Base-by-base conservation (phyloP, 768 basidiomycete species). In the Panaeolus papilionaceus region DNA sequence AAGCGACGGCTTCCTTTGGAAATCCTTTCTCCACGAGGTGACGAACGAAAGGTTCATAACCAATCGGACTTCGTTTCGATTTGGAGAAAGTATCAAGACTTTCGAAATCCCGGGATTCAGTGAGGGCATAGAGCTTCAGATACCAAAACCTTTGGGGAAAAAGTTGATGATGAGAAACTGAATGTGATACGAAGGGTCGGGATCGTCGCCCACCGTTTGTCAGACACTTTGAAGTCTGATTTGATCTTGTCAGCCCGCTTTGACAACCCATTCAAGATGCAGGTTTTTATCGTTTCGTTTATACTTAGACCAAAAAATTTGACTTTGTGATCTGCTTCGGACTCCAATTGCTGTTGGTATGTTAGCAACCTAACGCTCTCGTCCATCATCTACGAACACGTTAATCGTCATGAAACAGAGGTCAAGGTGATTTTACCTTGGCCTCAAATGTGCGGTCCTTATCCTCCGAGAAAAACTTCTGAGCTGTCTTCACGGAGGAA, bases 391-490 rank as follows among this genome's bases (percentile, higher is more conserved):
- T 99, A 38, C 9, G 49, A 16, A 47, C 12, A 14, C 23, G 23
- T 37, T 23, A 44, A 69, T 33, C 63, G 39, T 16, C 4, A 51
- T 23, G 44, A 18, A 1, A 8, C 18, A 49, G 7, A 44, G 14
- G 42, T 9, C 14, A 10, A 20, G 38, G 44, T 14, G 37, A 62
- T 23, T 38, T 62, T 23, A 92, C 96, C 88, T 93, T 97, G 6
- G 96, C 90, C 77, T 99, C 98, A 75, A 98, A 99, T 0, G 79
- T 71, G 1, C 90, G 85, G 70, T 99, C 96, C 77, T 96, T 98
- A 75, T 99, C 95, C 75, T 99, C 96, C 0, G 90, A 91, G 74
- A 99, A 96, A 79, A 93, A 95, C 75, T 96, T 98, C 68, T 94
- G 92, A 0, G 96, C 95, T 18, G 88, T 84, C 75, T 91, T 91